A percentile compares a stretch with the other conserved stretches of the same genome.
These are phyloP conservation scores for Tuber brumale DNA, from an alignment of 495 filamentous ascomycete species.

Conservation along the genomic window DNA sequence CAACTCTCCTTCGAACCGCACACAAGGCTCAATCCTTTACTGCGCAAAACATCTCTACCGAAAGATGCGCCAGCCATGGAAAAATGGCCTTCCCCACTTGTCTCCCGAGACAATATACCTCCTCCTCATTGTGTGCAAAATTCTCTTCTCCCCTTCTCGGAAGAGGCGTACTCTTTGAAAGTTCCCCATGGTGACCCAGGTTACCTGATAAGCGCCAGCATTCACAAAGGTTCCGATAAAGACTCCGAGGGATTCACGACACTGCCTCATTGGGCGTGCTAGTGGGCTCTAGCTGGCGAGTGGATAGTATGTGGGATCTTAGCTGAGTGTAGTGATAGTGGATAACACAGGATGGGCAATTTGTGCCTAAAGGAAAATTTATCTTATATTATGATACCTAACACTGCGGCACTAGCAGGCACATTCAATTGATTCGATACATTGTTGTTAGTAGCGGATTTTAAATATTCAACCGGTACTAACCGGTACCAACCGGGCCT, in stretches of 20 bases:
- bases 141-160: neutral
- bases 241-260: neutral
- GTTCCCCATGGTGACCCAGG: slow-evolving; percentile 5
- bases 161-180: slow-evolving; percentile 14
- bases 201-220: neutral
- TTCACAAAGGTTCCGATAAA: slow-evolving; percentile 7
- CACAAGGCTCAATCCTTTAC: neutral
- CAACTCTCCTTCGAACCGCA: neutral
- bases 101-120: neutral
- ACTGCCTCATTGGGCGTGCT: neutral
- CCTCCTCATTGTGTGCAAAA: slow-evolving; percentile 11
- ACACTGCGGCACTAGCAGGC: slow-evolving; percentile 6
- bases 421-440: neutral
- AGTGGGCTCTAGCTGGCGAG: neutral
- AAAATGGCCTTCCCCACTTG: neutral
- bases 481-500: neutral
- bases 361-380: neutral
- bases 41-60: neutral
- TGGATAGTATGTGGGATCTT: neutral
- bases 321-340: slow-evolving; percentile 8
- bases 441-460: neutral
- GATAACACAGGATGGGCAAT: neutral
- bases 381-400: neutral
- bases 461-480: neutral
- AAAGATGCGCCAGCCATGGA: neutral